Evolutionary conservation across 78 protist genomes (phyloP).

Genomic region (Guillardia theta): DNA sequence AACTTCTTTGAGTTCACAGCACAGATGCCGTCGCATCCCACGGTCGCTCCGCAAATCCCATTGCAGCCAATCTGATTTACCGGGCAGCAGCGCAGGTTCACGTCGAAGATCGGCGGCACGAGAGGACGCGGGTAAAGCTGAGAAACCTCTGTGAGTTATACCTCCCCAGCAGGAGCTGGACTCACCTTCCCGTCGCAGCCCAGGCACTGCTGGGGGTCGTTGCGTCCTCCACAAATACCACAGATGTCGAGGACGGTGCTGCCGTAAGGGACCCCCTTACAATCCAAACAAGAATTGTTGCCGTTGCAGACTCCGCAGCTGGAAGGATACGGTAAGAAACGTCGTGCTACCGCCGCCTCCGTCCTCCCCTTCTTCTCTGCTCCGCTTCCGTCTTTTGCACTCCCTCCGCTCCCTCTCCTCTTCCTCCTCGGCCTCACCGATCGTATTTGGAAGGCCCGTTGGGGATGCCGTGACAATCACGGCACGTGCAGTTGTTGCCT

Average conservation of each 20-base stretch:
- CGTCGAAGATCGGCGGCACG: neutral
- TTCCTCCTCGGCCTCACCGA: too few relatives aligned
- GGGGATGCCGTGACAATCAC: neutral
- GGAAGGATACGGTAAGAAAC: too few relatives aligned
- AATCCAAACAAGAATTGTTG: neutral
- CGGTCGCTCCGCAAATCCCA: neutral
- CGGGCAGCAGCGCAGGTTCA: neutral
- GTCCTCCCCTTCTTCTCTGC: too few relatives aligned
- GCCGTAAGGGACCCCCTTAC: neutral
- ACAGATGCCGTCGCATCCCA: slow-evolving; percentile 5
- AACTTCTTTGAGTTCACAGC: neutral
- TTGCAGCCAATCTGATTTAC: neutral
- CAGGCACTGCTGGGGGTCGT: neutral
- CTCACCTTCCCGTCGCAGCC: slow-evolving; percentile 46
- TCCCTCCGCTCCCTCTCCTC: neutral
- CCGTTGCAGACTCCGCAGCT: slow-evolving; percentile 7
- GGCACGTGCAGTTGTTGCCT: slow-evolving; percentile 20
- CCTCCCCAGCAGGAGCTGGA: too few relatives aligned
- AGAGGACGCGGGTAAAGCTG: neutral
- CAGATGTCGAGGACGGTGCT: neutral
- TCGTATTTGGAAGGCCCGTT: neutral
- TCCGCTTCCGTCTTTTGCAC: too few relatives aligned
- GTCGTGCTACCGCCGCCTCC: too few relatives aligned
- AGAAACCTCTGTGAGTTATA: too few relatives aligned
- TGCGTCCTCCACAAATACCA: neutral